Conservation (phyloP, 2,329 filamentous ascomycete genomes). For the Fusarium sulawesiense region DNA sequence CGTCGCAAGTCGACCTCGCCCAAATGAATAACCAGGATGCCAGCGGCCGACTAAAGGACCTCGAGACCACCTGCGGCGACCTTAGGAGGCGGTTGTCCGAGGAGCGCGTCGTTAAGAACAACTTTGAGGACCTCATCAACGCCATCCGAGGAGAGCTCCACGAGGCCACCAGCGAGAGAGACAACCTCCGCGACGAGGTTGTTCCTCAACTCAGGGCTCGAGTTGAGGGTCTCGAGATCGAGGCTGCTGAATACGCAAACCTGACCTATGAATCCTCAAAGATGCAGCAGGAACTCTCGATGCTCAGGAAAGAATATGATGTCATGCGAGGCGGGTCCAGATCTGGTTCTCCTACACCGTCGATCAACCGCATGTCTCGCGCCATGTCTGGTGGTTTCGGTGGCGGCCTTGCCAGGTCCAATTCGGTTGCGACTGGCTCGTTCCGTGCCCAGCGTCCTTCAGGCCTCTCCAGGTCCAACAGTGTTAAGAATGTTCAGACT, state of each 20-base stretch:
- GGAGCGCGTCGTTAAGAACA: slow-evolving; percentile 88
- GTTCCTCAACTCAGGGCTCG: slow-evolving; percentile 81
- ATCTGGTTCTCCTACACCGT: slow-evolving; percentile 39
- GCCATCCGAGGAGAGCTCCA: slow-evolving; percentile 86
- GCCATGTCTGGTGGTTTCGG: slow-evolving; percentile 62
- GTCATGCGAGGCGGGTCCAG: slow-evolving; percentile 59
- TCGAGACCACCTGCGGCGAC: slow-evolving; percentile 85
- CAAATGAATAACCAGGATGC: slow-evolving; percentile 68
- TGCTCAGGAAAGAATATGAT: slow-evolving; percentile 75
- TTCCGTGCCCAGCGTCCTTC: slow-evolving; percentile 55
- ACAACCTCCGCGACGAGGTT: slow-evolving; percentile 90
- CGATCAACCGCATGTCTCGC: slow-evolving; percentile 45
- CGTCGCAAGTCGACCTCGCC: slow-evolving; percentile 70
- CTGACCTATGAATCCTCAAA: slow-evolving; percentile 83
- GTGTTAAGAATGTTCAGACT: slow-evolving; percentile 60
- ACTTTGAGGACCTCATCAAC: slow-evolving; percentile 90
- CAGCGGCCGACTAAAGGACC: slow-evolving; percentile 74
- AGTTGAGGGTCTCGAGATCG: slow-evolving; percentile 80
- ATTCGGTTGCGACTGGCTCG: slow-evolving; percentile 71
- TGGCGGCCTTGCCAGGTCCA: slow-evolving; percentile 71
- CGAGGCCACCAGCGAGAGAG: slow-evolving; percentile 85
- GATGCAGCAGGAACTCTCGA: slow-evolving; percentile 86
- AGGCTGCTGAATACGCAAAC: slow-evolving; percentile 77
- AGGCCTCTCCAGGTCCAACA: slow-evolving; percentile 69
- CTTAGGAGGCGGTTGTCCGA: slow-evolving; percentile 83